These are phyloP conservation scores for Przewalskia tangutica DNA, from an alignment of 257 asterid species.

Conservation along the genomic window DNA sequence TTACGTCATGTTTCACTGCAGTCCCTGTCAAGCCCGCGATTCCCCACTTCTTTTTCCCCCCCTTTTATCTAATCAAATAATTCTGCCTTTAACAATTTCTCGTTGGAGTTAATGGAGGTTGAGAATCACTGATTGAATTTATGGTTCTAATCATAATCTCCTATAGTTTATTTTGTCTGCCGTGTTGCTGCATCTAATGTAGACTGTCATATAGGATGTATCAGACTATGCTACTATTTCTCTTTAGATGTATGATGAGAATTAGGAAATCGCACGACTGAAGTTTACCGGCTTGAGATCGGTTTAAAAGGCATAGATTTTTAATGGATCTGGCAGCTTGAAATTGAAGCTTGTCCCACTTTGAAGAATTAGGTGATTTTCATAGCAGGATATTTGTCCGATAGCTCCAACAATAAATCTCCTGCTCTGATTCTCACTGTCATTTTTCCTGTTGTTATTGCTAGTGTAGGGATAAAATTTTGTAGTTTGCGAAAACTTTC, in stretches of 20 bases:
- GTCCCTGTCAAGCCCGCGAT: conserved; percentile 41
- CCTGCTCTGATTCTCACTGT: conserved; percentile 11
- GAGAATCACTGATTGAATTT: conserved; percentile 29
- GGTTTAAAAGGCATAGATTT: not conserved
- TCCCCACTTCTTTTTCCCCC: conserved; percentile 44
- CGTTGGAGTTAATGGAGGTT: conserved; percentile 25
- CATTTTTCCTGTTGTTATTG: conserved; percentile 6
- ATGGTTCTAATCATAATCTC: conserved; percentile 17
- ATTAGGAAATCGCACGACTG: not conserved
- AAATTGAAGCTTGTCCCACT: not conserved
- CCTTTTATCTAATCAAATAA: conserved; percentile 23
- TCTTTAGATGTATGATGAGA: not conserved
- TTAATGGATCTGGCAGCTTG: not conserved
- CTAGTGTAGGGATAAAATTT: not conserved
- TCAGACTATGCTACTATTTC: not conserved
- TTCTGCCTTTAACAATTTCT: conserved; percentile 23
- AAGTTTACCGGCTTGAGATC: not conserved
- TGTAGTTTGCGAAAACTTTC: conserved; percentile 13
- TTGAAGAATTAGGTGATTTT: conserved; percentile 9
- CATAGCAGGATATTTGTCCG: not conserved
- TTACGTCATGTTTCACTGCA: conserved; percentile 45
- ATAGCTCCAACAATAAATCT: conserved; percentile 9
- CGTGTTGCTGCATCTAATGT: conserved; percentile 9
- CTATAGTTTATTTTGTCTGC: conserved; percentile 26
- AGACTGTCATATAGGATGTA: not conserved